Evolutionary conservation across 2,329 filamentous ascomycete species (phyloP).

Genomic region (Pyrenophora graminea): DNA sequence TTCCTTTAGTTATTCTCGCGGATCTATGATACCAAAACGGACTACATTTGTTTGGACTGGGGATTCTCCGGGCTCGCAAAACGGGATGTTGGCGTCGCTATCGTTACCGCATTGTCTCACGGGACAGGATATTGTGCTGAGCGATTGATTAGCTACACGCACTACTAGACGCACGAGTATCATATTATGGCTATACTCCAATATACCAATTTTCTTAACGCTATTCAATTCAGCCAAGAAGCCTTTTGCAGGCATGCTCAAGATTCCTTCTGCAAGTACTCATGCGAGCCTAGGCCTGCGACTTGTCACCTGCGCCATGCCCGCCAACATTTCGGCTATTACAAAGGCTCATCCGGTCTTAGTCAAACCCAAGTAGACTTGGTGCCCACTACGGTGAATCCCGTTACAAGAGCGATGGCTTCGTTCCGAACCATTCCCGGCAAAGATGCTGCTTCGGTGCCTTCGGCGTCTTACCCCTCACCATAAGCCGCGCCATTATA

Average conservation of each 20-base stretch:
- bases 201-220: conserved; percentile 1
- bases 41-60: conserved; percentile 12
- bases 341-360: background rate
- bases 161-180: conserved; percentile 29
- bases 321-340: background rate
- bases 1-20: conserved; percentile 11
- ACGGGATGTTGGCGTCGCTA: conserved; percentile 19
- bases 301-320: background rate
- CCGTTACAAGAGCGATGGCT: background rate
- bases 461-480: conserved; percentile 13
- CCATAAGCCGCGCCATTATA: conserved; percentile 12
- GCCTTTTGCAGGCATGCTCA: background rate
- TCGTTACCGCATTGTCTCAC: conserved; percentile 17
- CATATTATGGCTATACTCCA: conserved; percentile 13
- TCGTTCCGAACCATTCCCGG: conserved; percentile 7
- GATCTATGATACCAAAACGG: conserved; percentile 28
- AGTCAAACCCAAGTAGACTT: background rate
- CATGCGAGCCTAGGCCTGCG: background rate
- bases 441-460: conserved; percentile 8
- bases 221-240: background rate
- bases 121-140: conserved; percentile 24
- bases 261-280: background rate
- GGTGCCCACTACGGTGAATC: conserved; percentile 9
- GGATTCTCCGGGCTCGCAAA: conserved; percentile 22
- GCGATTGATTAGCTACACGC: conserved; percentile 20